phyloP scores from a whole-genome alignment of 208 protist genomes.

The Leishmania guyanensis region DNA sequence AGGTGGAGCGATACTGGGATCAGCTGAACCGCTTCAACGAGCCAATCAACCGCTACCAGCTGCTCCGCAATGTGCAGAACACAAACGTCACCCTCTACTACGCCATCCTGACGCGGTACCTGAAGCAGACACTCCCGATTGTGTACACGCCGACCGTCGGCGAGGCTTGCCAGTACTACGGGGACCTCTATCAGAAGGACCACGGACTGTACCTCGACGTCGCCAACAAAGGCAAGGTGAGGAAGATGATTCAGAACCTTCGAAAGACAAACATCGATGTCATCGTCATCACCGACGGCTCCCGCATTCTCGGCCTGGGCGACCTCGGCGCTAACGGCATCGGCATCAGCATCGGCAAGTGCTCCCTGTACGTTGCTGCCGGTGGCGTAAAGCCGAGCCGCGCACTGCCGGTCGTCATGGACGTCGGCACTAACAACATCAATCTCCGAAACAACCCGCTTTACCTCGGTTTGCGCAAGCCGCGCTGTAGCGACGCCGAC shows the following conservation, averaged over 20 bases:
- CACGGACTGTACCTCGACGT: constrained; percentile 90
- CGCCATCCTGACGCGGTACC: constrained; percentile 63
- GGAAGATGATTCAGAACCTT: constrained; percentile 80
- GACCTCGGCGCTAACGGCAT: constrained; percentile 95
- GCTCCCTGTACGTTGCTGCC: constrained; percentile 91
- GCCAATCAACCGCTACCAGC: constrained; percentile 82
- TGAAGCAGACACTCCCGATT: constrained; percentile 77
- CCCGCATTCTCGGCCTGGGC: constrained; percentile 95
- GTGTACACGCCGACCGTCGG: constrained; percentile 93
- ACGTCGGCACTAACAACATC: constrained; percentile 92
- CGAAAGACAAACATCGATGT: constrained; percentile 80
- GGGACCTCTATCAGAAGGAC: constrained; percentile 71
- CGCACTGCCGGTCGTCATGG: constrained; percentile 91
- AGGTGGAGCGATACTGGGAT: constrained; percentile 65
- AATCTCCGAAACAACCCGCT: constrained; percentile 66
- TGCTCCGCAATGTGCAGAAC: constrained; percentile 57
- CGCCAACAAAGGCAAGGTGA: constrained; percentile 76
- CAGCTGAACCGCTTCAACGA: constrained; percentile 66
- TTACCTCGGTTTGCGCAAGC: constrained; percentile 85
- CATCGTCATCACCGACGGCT: constrained; percentile 96
- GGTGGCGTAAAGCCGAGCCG: constrained; percentile 83
- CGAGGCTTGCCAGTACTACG: constrained; percentile 92
- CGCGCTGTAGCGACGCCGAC: constrained; percentile 54
- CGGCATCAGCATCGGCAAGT: constrained; percentile 95
- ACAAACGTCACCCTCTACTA: constrained; percentile 84